phyloP scores from a whole-genome alignment of 2,329 filamentous ascomycete genomes.

The Colletotrichum sidae region DNA sequence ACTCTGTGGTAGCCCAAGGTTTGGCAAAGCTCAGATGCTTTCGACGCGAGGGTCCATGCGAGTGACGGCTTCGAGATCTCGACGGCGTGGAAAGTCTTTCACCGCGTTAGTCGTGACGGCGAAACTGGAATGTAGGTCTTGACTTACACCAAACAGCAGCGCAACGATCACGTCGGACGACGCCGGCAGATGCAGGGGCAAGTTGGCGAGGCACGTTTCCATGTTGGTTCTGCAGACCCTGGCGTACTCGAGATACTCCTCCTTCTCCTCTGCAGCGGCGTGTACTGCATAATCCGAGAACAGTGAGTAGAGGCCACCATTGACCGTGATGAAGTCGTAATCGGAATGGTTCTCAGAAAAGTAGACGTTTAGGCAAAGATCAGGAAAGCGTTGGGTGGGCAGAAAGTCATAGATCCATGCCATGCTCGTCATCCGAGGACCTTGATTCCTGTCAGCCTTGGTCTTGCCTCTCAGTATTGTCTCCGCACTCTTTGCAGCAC shows the following conservation, averaged over 20 bases:
- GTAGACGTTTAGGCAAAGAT: constrained; percentile 48
- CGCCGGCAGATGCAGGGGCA: constrained; percentile 48
- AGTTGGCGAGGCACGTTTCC: constrained; percentile 46
- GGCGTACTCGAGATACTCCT: constrained; percentile 42
- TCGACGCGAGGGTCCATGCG: constrained; percentile 45
- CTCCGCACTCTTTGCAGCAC: constrained; percentile 17
- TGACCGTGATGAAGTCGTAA: constrained; percentile 48
- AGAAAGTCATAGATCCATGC: constrained; percentile 47
- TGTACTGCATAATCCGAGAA: constrained; percentile 32
- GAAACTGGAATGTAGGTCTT: accelerated
- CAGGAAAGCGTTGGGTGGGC: constrained; percentile 45
- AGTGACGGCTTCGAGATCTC: constrained; percentile 49
- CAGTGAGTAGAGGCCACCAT: constrained; percentile 42
- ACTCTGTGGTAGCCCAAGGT: constrained; percentile 46
- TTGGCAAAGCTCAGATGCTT: constrained; percentile 47
- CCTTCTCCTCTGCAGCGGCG: constrained; percentile 36
- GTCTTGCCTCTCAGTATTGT: neutral
- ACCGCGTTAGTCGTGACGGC: neutral
- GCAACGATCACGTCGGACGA: constrained; percentile 42
- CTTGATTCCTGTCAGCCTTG: neutral
- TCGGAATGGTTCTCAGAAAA: constrained; percentile 48
- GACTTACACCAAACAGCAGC: constrained; percentile 40
- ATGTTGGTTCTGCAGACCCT: constrained; percentile 44
- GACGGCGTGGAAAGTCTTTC: constrained; percentile 45
- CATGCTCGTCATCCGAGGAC: constrained; percentile 23